Evolutionary conservation across 2,329 filamentous ascomycete genomes (phyloP), one percentile per base, ranked within the genome.

Genomic region (Diaporthe vaccinii): DNA sequence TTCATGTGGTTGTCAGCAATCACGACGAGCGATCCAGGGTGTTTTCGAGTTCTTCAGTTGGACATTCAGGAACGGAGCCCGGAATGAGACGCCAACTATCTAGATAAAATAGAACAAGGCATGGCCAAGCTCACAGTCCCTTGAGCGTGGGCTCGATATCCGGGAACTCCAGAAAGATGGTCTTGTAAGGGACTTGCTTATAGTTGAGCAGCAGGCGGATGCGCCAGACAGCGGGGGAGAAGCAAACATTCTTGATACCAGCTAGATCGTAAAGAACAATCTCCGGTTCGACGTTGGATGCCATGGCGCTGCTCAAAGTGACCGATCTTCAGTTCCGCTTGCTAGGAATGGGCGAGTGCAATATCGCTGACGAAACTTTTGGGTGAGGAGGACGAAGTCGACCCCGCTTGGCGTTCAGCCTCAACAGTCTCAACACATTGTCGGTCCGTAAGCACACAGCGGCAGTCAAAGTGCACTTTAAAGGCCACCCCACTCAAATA

Each of bases 261-360:
- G 75, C 70, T 15, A 72, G 65, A 17, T 75, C 67, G 34, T 72
- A 74, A 22, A 57, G 73, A 69, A 62, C 39, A 74, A 62, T 72
- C 62, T 36, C 71, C 31, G 61, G 75, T 22, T 14, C 71, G 31
- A 36, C 46, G 57, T 68, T 62, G 8, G 62, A 68, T 2, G 28
- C 20, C 62, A 44, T 59, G 22, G 15, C 7, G 28, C 34, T 36
- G 41, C 62, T 49, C 69, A 62, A 7, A 59, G 1, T 65, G 58
- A 36, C 5, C 39, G 51, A 20, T 22, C 22, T n/a, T 41, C 3
- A n/a, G 5, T 12, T n/a, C 22, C 28, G 41, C 9, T 67, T 15
- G 10, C 10, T 51, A 31, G 7, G 4, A n/a, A 3, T 12, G 25
- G 25, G 15, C 22, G 28, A 36, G 1, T 67, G 41, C 31, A 25